Base-by-base conservation (phyloP, 305 asterid genomes). In the Euphrasia arctica region DNA sequence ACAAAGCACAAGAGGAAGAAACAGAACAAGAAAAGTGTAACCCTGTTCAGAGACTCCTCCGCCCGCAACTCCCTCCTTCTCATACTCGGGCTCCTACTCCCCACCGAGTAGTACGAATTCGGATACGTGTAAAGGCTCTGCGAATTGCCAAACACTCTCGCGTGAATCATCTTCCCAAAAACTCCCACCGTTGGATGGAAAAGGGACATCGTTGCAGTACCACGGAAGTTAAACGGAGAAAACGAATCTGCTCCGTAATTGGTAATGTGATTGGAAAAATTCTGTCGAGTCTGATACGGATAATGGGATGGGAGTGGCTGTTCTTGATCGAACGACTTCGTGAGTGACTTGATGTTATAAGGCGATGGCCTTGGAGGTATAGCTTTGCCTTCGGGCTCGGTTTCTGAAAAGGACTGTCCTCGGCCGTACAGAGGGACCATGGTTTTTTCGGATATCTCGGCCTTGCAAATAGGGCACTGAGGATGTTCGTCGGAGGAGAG, bases 151-250 rank as follows among this genome's bases (percentile, higher is more conserved):
- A 85, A 90, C 10, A 84, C 83, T 67, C 97, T 68, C 1, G 81
- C 92, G 56, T 85, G 88, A 34, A 87, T 84, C 97, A 90, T 90
- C 73, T 90, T 92, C 42, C 96, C 97, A 0, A 80, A 79, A 88
- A 85, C 79, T 22, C 58, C 58, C 32, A 13, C 34, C 5, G 58
- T 54, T 4, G 58, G 58, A 13, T 50, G 55, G 55, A 50, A 50
- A 50, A 50, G 55, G 18, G 55, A 50, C n/a, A 65, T 36, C 34
- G 31, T 65, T 39, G 64, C 66, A 48, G 54, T 10, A 42, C 63
- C 77, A 45, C 66, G 67, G 8, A 69, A 72, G 54, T 69, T 68
- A 14, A 73, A 65, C 25, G 54, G 47, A 12, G 78, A 72, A 0
- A 75, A 61, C 1, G 73, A 4, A 41, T 48, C 67, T 27, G 45